Evolutionary conservation across 768 basidiomycete species (phyloP).

Genomic region (Leucocoprinus leucothites): DNA sequence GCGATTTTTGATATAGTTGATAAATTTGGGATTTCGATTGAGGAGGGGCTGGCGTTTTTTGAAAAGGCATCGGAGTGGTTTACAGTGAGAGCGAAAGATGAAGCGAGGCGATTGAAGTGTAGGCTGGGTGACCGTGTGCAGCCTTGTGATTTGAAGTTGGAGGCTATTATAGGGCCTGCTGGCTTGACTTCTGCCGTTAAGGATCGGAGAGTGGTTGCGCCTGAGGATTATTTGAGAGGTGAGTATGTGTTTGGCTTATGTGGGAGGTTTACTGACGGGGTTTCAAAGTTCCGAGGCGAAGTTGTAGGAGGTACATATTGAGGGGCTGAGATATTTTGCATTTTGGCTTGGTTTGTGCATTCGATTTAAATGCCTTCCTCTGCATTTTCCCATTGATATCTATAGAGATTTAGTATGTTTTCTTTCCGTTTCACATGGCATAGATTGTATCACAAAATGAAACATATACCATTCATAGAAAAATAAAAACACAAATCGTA

Average conservation of each 20-base stretch:
- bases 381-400: background rate
- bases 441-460: background rate
- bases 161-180: too few species aligned
- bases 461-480: background rate
- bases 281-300: background rate
- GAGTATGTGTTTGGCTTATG: background rate
- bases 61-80: background rate
- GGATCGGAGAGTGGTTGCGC: background rate
- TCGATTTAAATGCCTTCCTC: background rate
- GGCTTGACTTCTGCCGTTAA: too few species aligned
- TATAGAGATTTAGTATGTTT: background rate
- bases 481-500: background rate
- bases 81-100: background rate
- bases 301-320: background rate
- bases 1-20: constrained; percentile 1
- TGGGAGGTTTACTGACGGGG: background rate
- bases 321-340: too few species aligned
- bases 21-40: background rate
- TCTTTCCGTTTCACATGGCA: background rate
- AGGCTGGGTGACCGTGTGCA: too few species aligned
- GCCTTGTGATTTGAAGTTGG: too few species aligned
- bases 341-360: background rate
- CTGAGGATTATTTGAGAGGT: constrained; percentile 1
- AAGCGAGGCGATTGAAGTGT: background rate
- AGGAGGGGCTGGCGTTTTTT: background rate